A percentile compares a stretch with the other conserved stretches of the same genome.
Conservation (phyloP, 352 stramenopile genomes). For the Globisporangium emineosum region DNA sequence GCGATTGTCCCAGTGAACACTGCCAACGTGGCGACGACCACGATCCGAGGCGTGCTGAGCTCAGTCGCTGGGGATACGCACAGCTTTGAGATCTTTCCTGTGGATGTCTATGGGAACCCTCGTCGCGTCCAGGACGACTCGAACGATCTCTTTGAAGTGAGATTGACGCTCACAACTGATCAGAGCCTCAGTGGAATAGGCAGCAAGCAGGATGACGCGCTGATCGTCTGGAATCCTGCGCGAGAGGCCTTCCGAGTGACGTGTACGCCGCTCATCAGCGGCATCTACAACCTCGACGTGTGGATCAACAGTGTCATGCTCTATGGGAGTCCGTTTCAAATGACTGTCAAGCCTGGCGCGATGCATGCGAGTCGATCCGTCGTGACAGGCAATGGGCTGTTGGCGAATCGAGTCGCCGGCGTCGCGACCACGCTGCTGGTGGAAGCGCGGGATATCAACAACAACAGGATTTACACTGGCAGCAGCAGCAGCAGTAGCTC, state of each 20-base stretch:
- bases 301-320: conserved; percentile 38
- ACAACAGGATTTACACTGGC: conserved; percentile 52
- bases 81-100: conserved; percentile 38
- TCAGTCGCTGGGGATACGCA: conserved; percentile 32
- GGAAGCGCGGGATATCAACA: conserved; percentile 49
- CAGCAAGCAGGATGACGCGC: conserved; percentile 34
- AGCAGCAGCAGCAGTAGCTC: conserved; percentile 10
- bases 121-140: conserved; percentile 18
- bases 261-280: conserved; percentile 36
- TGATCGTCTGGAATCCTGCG: conserved; percentile 25
- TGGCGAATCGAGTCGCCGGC: conserved; percentile 41
- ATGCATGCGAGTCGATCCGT: conserved; percentile 42
- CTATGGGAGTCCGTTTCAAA: conserved; percentile 35
- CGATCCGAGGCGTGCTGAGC: conserved; percentile 26
- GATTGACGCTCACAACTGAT: conserved; percentile 35
- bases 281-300: conserved; percentile 51
- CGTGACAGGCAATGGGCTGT: conserved; percentile 44
- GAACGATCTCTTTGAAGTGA: conserved; percentile 33
- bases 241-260: conserved; percentile 25
- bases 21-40: conserved; percentile 23
- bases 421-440: conserved; percentile 36
- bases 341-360: conserved; percentile 37
- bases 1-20: conserved; percentile 28
- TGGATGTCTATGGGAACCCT: conserved; percentile 47
- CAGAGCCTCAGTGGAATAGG: conserved; percentile 47